These are phyloP conservation scores for Gryganskiella cystojenkinii DNA, from an alignment of 192 early-diverging fungal species.

Conservation along the genomic window DNA sequence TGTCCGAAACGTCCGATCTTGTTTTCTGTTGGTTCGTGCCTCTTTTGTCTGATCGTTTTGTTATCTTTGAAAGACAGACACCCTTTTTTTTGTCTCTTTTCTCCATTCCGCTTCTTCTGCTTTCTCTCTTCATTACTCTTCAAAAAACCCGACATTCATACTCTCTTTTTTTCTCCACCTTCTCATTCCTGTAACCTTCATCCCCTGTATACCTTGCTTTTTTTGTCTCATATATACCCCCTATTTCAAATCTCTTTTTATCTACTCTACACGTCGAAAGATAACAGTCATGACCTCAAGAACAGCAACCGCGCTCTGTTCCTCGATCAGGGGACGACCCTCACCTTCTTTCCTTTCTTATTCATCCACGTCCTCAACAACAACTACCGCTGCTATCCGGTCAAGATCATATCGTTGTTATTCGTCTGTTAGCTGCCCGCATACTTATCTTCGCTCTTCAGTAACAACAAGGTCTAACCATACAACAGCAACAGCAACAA, in stretches of 20 bases:
- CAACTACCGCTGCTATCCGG: neutral
- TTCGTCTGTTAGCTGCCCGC: no score
- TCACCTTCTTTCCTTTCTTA: neutral
- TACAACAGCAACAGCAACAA: slow-evolving; percentile 1
- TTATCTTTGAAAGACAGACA: neutral
- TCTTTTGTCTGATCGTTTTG: neutral
- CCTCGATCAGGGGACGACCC: neutral
- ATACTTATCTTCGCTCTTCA: no score
- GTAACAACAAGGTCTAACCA: neutral
- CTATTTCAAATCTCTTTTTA: neutral
- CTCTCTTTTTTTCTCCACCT: neutral
- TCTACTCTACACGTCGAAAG: neutral
- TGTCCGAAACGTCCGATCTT: no score
- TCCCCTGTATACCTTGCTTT: neutral
- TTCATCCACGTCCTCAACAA: neutral
- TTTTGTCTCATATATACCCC: neutral
- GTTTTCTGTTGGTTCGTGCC: no score
- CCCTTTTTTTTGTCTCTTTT: neutral
- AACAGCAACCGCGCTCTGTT: neutral
- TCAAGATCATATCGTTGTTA: neutral
- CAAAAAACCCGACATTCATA: neutral
- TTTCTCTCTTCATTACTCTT: neutral
- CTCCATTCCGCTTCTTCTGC: neutral
- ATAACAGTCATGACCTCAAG: neutral
- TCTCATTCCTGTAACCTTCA: no score